Evolutionary conservation across 2,329 filamentous ascomycete species (phyloP), one percentile per base, ranked within the genome.

Genomic region (Coniochaeta sp.): DNA sequence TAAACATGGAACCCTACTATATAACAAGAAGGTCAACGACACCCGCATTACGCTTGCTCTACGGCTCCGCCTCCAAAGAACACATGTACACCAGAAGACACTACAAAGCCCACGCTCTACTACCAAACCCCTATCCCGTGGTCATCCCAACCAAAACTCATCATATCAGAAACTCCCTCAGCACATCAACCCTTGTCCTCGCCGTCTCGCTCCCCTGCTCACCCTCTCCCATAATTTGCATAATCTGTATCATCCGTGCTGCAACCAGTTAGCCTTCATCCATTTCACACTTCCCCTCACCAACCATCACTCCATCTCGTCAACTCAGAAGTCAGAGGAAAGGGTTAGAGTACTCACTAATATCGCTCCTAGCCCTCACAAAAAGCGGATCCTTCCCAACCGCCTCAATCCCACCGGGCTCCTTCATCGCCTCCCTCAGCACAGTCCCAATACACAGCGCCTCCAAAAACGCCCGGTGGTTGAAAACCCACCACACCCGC

Each of bases 401-500:
- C 22, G 70, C 59, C 28, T 81, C 79, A 31, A 66, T 66, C 2
- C 72, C 74, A 0, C 68, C 68, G 9, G 71, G 68, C 55, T 78
- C 74, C 33, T 69, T 71, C 3, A 66, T 62, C 18, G 74, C 71
- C 62, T 83, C 79, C 35, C 74, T 70, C 52, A 86, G 64, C 22
- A 84, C 75, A 55, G 77, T 78, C 20, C 81, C 80, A 47, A 87
- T 87, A 67, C 81, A 88, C 62, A 85, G 65, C 28, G 85, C 85
- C 71, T 91, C 87, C 50, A 91, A 75, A 62, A 91, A 91, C 0
- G 87, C 87, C 1, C 88, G 74, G 63, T 91, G 88, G 64, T 90
- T 88, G 58, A 91, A 89, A 1, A 89, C 86, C 87, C 87, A 92
- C 87, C 87, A 91, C 1, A 91, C 87, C 13, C 83, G 78, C 1